Evolutionary conservation across 176 grass and related monocot genomes (phyloP), one percentile per base, ranked within the genome.

Genomic region (Aechmea fasciata): DNA sequence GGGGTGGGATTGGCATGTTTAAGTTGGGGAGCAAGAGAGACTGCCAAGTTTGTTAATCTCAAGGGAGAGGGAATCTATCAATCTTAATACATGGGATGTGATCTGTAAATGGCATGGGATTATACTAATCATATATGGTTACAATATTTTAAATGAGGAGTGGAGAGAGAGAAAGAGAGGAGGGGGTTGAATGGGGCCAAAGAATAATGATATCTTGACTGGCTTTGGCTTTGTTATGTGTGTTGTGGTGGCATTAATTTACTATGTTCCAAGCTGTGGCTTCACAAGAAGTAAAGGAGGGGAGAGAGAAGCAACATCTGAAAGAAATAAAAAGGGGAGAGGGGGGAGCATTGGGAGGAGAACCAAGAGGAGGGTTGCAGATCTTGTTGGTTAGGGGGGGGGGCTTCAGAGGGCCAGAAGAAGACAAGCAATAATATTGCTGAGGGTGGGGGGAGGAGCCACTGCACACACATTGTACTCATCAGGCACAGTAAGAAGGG

Each of bases 361-460:
- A 82, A 82, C 65, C 73, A 75, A 11, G 33, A 41, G 33, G 33
- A 41, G 3, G 33, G 25, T 23, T 49, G 48, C 65, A 69, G 33
- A 69, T 20, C 51, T 77, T 68, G 33, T 62, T 77, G 65, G 25
- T 1, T 13, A n/a, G 51, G 18, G 62, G 64, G 62, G 64, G 51
- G 14, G 33, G 51, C 51, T 79, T 76, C 18, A 68, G 59, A 47
- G 50, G 85, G 48, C 67, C 77, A 79, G 49, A 90, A 87, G 71
- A 85, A 64, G 86, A 85, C 89, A 87, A 63, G 84, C 70, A 72
- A 92, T 83, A 73, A 73, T 79, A 64, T 68, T 69, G 79, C 57
- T 48, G 65, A 63, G 25, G 28, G 53, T 49, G 62, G 59, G 50
- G 26, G 23, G 3, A 78, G 25, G 69, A 54, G 19, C 68, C 68